phyloP scores from a whole-genome alignment of 176 grass and related monocot species.

The Carex scoparia region DNA sequence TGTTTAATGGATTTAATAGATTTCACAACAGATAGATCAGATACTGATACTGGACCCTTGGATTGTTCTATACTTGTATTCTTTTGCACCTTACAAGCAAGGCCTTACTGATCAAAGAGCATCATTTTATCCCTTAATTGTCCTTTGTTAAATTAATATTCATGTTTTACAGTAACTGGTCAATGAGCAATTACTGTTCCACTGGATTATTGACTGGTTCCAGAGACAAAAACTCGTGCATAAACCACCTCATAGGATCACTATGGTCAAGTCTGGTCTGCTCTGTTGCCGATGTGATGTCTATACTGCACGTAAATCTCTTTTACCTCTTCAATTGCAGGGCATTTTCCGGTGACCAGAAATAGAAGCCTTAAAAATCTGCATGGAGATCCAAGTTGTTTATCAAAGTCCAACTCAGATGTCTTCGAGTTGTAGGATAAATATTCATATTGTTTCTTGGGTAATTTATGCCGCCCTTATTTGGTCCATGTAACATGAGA shows the following conservation, averaged over 20 bases:
- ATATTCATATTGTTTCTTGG: neutral
- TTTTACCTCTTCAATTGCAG: neutral
- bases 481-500: constrained; percentile 5
- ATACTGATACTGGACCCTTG: neutral
- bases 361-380: neutral
- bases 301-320: neutral
- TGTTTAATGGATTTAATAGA: neutral
- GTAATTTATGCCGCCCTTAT: constrained; percentile 9
- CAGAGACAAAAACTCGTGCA: neutral
- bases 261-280: neutral
- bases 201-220: neutral
- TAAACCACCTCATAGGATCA: neutral
- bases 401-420: neutral
- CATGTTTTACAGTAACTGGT: neutral
- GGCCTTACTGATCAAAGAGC: neutral
- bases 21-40: neutral
- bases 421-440: neutral
- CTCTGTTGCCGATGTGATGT: neutral
- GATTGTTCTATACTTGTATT: neutral
- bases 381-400: neutral
- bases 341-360: neutral
- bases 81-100: neutral
- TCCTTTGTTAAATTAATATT: neutral
- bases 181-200: neutral
- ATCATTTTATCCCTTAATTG: neutral